Percentiles rank a stretch among this genome's conserved stretches.
phyloP scores from a whole-genome alignment of 2,329 filamentous ascomycete genomes.

The Monosporascus ibericus region DNA sequence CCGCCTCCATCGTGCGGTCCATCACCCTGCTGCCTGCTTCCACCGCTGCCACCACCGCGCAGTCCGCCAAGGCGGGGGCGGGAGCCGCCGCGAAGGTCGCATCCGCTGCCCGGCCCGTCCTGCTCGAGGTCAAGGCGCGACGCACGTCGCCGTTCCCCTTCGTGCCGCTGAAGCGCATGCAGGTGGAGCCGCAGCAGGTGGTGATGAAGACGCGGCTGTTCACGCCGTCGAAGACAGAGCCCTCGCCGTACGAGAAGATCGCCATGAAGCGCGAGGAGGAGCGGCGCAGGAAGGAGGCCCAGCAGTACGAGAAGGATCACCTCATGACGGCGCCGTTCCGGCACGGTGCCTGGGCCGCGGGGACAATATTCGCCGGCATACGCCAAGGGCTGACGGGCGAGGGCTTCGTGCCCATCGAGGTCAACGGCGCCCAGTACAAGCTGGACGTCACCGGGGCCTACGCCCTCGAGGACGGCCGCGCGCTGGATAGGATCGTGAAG shows the following conservation, averaged over 20 bases:
- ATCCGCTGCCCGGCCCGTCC: slow-evolving; percentile 26
- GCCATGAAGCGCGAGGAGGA: slow-evolving; percentile 29
- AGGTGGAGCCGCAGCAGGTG: slow-evolving; percentile 31
- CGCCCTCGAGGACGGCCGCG: slow-evolving; percentile 52
- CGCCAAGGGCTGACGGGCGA: slow-evolving; percentile 48
- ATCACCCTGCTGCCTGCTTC: slow-evolving; percentile 46
- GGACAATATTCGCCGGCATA: slow-evolving; percentile 37
- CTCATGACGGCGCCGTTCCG: slow-evolving; percentile 53
- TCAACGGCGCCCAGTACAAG: slow-evolving; percentile 46
- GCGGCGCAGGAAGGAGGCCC: slow-evolving; percentile 29
- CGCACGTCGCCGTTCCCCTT: slow-evolving; percentile 40
- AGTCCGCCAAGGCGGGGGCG: not conserved
- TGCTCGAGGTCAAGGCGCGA: slow-evolving; percentile 47
- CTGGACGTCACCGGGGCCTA: slow-evolving; percentile 52
- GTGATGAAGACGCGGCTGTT: slow-evolving; percentile 31
- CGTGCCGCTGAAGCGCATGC: slow-evolving; percentile 36
- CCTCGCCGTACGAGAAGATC: slow-evolving; percentile 20
- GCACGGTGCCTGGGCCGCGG: slow-evolving; percentile 36
- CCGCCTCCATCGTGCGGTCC: slow-evolving; percentile 49
- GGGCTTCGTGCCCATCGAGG: slow-evolving; percentile 46
- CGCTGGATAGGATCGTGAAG: slow-evolving; percentile 48
- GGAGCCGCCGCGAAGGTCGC: slow-evolving; percentile 7
- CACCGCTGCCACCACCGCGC: slow-evolving; percentile 4
- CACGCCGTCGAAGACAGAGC: slow-evolving; percentile 1
- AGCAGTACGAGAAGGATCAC: slow-evolving; percentile 48